phyloP scores from a whole-genome alignment of 2,329 filamentous ascomycete genomes.

The Cercospora brassicicola region DNA sequence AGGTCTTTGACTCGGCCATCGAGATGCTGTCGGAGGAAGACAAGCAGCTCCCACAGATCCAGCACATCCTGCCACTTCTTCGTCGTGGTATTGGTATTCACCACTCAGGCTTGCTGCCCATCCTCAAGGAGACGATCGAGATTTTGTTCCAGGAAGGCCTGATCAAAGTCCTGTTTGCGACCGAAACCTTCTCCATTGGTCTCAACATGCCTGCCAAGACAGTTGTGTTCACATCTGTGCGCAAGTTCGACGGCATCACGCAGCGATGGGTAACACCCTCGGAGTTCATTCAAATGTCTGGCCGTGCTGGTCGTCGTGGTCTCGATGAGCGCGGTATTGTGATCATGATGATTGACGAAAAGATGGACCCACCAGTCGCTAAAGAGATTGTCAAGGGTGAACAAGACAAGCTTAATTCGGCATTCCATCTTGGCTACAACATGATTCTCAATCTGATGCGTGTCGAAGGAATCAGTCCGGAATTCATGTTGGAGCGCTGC shows the following conservation, averaged over 20 bases:
- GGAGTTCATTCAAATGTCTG: conserved; percentile 99
- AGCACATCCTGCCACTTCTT: conserved; percentile 82
- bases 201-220: conserved; percentile 99
- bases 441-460: conserved; percentile 96
- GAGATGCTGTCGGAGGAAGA: conserved; percentile 91
- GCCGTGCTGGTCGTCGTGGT: conserved; percentile 91
- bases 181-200: conserved; percentile 97
- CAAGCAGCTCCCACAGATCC: conserved; percentile 82
- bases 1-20: conserved; percentile 91
- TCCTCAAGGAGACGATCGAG: conserved; percentile 97
- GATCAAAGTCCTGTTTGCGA: conserved; percentile 97
- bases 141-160: conserved; percentile 97
- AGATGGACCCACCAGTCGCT: conserved; percentile 91
- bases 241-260: conserved; percentile 85
- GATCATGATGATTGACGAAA: conserved; percentile 98
- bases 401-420: conserved; percentile 95
- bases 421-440: conserved; percentile 97
- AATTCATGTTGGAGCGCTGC: conserved; percentile 97
- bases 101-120: conserved; percentile 91
- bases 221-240: conserved; percentile 95
- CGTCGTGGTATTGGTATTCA: conserved; percentile 94
- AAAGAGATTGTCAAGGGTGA: conserved; percentile 95
- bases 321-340: conserved; percentile 97
- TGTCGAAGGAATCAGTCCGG: conserved; percentile 98
- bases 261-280: conserved; percentile 85